phyloP scores from a whole-genome alignment of 1,284 basidiomycete genomes.

The Exobasidium cylindrosporum region DNA sequence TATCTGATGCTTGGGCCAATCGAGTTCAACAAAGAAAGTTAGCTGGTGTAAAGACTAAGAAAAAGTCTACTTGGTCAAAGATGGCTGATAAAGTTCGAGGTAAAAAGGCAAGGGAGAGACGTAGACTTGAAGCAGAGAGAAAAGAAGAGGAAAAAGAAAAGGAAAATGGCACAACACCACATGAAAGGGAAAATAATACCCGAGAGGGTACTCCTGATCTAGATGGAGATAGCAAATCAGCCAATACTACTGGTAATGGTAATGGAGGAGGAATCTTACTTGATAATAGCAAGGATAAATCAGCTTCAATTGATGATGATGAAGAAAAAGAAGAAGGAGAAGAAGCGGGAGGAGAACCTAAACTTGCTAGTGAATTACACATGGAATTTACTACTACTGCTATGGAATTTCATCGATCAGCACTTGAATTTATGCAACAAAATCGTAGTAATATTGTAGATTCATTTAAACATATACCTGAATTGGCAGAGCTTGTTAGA shows the following conservation, averaged over 20 bases:
- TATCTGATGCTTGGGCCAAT: slow-evolving; percentile 60
- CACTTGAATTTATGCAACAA: background rate
- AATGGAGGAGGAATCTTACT: slow-evolving; percentile 2
- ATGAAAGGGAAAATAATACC: background rate
- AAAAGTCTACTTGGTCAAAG: background rate
- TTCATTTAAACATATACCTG: background rate
- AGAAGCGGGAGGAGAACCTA: background rate
- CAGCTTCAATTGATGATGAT: background rate
- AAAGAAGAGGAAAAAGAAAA: background rate
- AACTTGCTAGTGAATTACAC: background rate
- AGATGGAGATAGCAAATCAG: too few relatives aligned
- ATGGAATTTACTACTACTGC: slow-evolving; percentile 8
- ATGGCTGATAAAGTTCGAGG: background rate
- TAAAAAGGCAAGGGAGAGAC: background rate
- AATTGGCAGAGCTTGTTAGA: background rate
- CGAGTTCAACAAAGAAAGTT: background rate
- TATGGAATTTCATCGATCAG: slow-evolving; percentile 4
- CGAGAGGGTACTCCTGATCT: too few relatives aligned
- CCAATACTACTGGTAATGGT: background rate
- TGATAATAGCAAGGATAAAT: background rate
- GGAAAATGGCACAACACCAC: background rate
- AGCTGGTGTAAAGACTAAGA: background rate
- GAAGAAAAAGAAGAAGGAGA: background rate
- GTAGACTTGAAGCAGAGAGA: background rate
- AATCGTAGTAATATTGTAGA: background rate